Conservation (phyloP, 2,329 filamentous ascomycete genomes). For the Moelleriella libera region DNA sequence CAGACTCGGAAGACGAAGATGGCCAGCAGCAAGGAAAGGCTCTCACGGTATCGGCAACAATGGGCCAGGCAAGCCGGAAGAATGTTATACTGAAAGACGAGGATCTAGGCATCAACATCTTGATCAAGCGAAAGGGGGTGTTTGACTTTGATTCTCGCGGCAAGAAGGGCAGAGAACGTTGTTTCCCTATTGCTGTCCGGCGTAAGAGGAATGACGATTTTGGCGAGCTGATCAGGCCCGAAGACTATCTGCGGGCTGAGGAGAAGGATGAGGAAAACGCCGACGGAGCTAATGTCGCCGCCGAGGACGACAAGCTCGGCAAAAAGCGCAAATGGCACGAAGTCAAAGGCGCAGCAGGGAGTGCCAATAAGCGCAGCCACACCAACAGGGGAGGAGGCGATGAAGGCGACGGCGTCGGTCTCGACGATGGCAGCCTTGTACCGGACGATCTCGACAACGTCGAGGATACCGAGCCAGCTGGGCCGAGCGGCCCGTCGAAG, state of each 20-base stretch:
- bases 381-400: conserved; percentile 24
- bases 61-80: conserved; percentile 71
- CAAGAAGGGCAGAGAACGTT: conserved; percentile 82
- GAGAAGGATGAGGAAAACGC: conserved; percentile 68
- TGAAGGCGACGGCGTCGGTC: conserved; percentile 28
- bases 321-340: conserved; percentile 95
- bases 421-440: conserved; percentile 20
- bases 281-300: conserved; percentile 22
- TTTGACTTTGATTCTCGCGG: conserved; percentile 86
- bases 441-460: conserved; percentile 43
- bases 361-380: conserved; percentile 46
- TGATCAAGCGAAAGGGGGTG: conserved; percentile 78
- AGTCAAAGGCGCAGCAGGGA: conserved; percentile 20
- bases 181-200: conserved; percentile 77
- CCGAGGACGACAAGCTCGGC: conserved; percentile 53
- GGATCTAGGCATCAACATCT: conserved; percentile 80
- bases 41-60: conserved; percentile 72
- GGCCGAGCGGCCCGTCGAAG: conserved; percentile 56
- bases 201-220: conserved; percentile 78
- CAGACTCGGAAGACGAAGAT: conserved; percentile 78
- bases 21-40: conserved; percentile 84
- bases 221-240: conserved; percentile 82
- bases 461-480: conserved; percentile 39
- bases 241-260: conserved; percentile 87
- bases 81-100: conserved; percentile 80